Percentiles rank a stretch among this genome's conserved stretches.
These are phyloP conservation scores for Hortaea sp. DNA, from an alignment of 2,329 filamentous ascomycete genomes.

Conservation along the genomic window DNA sequence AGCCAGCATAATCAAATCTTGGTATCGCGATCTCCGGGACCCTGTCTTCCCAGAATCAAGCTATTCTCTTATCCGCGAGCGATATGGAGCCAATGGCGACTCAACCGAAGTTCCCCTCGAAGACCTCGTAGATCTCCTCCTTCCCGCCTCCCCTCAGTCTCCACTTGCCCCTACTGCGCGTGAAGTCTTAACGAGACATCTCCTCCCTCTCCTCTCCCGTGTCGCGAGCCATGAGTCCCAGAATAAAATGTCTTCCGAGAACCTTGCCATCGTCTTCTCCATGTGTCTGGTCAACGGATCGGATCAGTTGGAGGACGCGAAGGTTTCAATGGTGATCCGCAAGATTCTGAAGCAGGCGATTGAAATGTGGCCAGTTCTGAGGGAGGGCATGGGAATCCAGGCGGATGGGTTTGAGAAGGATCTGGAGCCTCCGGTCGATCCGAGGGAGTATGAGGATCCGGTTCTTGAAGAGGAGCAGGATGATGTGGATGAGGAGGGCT, in stretches of 20 bases:
- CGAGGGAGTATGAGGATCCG: conserved; percentile 40
- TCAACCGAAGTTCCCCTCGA: conserved; percentile 30
- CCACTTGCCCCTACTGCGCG: conserved; percentile 36
- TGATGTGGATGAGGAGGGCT: background rate
- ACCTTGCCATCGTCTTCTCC: conserved; percentile 45
- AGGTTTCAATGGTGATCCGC: conserved; percentile 42
- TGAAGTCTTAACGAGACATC: conserved; percentile 40
- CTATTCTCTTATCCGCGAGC: conserved; percentile 37
- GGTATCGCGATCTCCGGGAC: conserved; percentile 44
- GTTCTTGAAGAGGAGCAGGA: conserved; percentile 20
- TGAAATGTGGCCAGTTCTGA: conserved; percentile 34
- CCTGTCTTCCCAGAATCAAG: conserved; percentile 41
- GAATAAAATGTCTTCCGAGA: conserved; percentile 47
- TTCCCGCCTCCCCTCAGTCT: conserved; percentile 36
- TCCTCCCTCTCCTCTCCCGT: conserved; percentile 41
- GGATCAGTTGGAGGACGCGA: conserved; percentile 46
- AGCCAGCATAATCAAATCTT: conserved; percentile 44
- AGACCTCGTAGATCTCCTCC: conserved; percentile 36
- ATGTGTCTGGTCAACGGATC: conserved; percentile 43
- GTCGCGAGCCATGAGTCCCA: conserved; percentile 36
- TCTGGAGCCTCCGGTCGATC: conserved; percentile 29
- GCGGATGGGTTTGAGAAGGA: conserved; percentile 28
- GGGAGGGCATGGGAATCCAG: conserved; percentile 32
- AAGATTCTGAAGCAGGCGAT: conserved; percentile 41
- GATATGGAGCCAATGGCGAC: conserved; percentile 29